These are phyloP conservation scores for Plasmodium knowlesi DNA, from an alignment of 169 alveolate genomes.

Conservation along the genomic window DNA sequence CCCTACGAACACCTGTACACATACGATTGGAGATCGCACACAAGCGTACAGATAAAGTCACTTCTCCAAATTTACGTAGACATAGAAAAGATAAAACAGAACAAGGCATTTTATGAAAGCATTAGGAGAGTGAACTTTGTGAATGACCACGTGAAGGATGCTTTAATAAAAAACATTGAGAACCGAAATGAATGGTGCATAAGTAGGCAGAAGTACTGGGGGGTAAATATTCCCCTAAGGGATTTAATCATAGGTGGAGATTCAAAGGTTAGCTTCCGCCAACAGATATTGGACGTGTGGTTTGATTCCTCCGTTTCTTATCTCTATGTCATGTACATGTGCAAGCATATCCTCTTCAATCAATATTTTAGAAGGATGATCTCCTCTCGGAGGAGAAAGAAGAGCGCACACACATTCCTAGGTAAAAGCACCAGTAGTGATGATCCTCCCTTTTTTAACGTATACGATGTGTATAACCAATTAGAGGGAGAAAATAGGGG, in stretches of 20 bases:
- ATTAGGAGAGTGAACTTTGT: conserved; percentile 73
- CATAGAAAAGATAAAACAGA: conserved; percentile 51
- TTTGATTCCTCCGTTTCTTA: conserved; percentile 89
- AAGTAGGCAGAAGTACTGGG: conserved; percentile 89
- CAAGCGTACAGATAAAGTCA: conserved; percentile 62
- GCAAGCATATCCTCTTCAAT: conserved; percentile 47
- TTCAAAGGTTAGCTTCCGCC: conserved; percentile 20
- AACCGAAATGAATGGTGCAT: conserved; percentile 88
- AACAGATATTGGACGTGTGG: conserved; percentile 89
- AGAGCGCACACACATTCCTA: neutral
- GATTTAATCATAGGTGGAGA: neutral
- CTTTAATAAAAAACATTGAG: conserved; percentile 74
- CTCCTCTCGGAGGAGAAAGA: neutral
- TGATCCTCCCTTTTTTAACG: neutral
- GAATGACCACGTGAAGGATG: conserved; percentile 69
- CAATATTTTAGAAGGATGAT: conserved; percentile 13
- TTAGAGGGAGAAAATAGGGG: neutral
- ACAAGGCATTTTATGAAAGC: conserved; percentile 16
- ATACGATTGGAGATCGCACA: conserved; percentile 70
- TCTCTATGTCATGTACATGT: conserved; percentile 40
- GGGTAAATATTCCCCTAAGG: conserved; percentile 82
- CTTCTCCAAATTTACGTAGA: conserved; percentile 65
- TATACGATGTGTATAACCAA: conserved; percentile 38
- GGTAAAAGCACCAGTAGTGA: neutral
- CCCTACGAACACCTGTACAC: conserved; percentile 71